Evolutionary conservation across 2,329 filamentous ascomycete genomes (phyloP).

Genomic region (Thielaviopsis cerberus): DNA sequence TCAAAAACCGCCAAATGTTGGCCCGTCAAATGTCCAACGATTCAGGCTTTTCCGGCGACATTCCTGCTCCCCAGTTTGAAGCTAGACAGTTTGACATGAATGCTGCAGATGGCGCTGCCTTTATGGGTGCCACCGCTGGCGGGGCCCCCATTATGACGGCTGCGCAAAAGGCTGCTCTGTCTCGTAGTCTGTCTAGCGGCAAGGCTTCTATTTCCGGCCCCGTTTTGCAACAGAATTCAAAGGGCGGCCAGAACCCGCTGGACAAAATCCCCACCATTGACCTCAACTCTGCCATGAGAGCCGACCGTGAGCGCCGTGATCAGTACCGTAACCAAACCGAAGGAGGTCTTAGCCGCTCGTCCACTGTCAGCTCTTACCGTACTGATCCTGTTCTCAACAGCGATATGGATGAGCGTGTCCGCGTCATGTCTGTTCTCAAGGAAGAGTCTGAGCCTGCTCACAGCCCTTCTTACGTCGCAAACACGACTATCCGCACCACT

Average conservation of each 20-base stretch:
- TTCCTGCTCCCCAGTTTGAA: not conserved
- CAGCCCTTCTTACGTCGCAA: conserved; percentile 1
- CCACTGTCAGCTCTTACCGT: not conserved
- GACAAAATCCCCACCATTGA: conserved; percentile 31
- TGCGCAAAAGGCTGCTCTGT: conserved; percentile 12
- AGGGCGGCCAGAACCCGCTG: conserved; percentile 21
- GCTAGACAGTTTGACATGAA: conserved; percentile 4
- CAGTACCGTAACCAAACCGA: conserved; percentile 16
- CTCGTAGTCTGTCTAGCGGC: conserved; percentile 15
- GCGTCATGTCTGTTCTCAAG: conserved; percentile 10
- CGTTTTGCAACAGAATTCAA: conserved; percentile 21
- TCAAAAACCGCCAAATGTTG: conserved; percentile 21
- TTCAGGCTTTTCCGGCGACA: not conserved
- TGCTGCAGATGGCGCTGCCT: conserved; percentile 3
- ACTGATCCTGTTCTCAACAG: conserved; percentile 9
- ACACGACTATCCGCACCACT: conserved; percentile 22
- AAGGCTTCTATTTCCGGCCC: conserved; percentile 33
- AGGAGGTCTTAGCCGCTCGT: not conserved
- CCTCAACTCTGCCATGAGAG: conserved; percentile 28
- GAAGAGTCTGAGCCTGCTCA: conserved; percentile 9
- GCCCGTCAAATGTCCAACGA: conserved; percentile 7
- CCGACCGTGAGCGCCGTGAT: conserved; percentile 27
- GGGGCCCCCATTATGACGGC: conserved; percentile 16
- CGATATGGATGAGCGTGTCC: conserved; percentile 10
- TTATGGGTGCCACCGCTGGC: conserved; percentile 11